Evolutionary conservation across 164 flowering plant genomes (phyloP).

Genomic region (Aristolochia fimbriata): DNA sequence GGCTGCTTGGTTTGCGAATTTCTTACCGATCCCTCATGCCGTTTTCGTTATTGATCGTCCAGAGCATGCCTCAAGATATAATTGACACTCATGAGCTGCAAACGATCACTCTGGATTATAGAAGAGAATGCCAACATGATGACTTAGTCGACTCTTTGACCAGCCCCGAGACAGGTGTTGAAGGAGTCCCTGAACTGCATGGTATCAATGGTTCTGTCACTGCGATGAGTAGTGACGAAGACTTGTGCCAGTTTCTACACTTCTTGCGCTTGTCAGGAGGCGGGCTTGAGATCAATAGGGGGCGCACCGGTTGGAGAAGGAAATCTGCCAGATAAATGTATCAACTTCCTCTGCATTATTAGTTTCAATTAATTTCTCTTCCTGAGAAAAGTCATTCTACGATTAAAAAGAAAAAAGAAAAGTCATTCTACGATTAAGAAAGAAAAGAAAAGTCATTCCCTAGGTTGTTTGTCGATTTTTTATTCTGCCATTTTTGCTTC

Average conservation of each 20-base stretch:
- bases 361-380: neutral
- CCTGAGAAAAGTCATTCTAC: neutral
- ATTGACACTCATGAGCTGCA: constrained; percentile 73
- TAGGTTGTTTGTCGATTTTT: neutral
- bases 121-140: constrained; percentile 85
- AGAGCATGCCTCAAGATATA: constrained; percentile 92
- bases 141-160: constrained; percentile 85
- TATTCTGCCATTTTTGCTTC: neutral
- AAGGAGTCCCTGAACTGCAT: constrained; percentile 18
- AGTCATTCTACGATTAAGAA: too few species aligned
- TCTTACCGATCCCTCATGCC: neutral
- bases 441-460: too few species aligned
- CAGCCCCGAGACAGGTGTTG: constrained; percentile 34
- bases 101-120: constrained; percentile 75
- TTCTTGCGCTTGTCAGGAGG: constrained; percentile 53
- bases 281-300: constrained; percentile 79
- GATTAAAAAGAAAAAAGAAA: too few species aligned
- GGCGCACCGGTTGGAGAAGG: constrained; percentile 87
- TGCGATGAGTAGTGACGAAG: constrained; percentile 12
- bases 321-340: constrained; percentile 27
- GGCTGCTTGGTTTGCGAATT: neutral
- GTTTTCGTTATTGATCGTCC: constrained; percentile 5
- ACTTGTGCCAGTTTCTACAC: constrained; percentile 54
- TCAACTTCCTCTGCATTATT: neutral
- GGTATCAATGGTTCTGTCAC: constrained; percentile 57